phyloP scores from a whole-genome alignment of 352 stramenopile genomes.

The Phytophthora foliorum region DNA sequence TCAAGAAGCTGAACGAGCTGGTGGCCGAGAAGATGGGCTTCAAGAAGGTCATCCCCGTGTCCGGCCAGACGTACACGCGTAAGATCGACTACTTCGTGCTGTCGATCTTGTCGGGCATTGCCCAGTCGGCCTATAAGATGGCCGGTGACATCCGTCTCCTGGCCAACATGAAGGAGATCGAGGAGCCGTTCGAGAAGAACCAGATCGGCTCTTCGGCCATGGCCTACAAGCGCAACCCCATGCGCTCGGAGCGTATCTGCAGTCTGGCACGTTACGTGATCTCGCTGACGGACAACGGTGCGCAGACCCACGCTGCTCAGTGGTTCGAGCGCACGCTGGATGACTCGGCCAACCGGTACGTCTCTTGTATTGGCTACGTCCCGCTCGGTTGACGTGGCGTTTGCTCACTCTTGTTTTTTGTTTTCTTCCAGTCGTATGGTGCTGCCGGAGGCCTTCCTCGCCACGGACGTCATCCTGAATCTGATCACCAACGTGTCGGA shows the following conservation, averaged over 20 bases:
- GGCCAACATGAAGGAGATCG: slow-evolving; percentile 99
- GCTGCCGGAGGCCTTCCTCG: slow-evolving; percentile 98
- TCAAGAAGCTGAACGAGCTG: slow-evolving; percentile 97
- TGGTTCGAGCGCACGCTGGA: slow-evolving; percentile 99
- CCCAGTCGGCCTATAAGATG: slow-evolving; percentile 99
- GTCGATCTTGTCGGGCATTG: slow-evolving; percentile 96
- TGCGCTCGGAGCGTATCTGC: slow-evolving; percentile 98
- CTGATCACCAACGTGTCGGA: slow-evolving; percentile 98
- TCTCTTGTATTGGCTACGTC: background rate
- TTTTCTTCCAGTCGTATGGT: slow-evolving; percentile 90
- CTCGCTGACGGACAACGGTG: slow-evolving; percentile 96
- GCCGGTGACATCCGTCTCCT: slow-evolving; percentile 98
- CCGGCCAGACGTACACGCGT: slow-evolving; percentile 99
- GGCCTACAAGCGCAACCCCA: slow-evolving; percentile 99
- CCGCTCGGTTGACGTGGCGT: background rate
- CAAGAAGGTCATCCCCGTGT: slow-evolving; percentile 96
- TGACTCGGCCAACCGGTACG: slow-evolving; percentile 97
- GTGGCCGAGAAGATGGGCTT: slow-evolving; percentile 99
- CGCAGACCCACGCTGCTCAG: slow-evolving; percentile 97
- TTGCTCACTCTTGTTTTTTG: slow-evolving; percentile 17
- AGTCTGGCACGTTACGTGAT: slow-evolving; percentile 98
- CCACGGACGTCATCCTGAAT: slow-evolving; percentile 98
- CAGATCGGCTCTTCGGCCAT: slow-evolving; percentile 98
- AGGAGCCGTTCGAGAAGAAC: slow-evolving; percentile 95
- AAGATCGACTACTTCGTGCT: slow-evolving; percentile 99